phyloP scores from a whole-genome alignment of 1,139 yeast genomes.

The Sugiyamaella neomexicana region DNA sequence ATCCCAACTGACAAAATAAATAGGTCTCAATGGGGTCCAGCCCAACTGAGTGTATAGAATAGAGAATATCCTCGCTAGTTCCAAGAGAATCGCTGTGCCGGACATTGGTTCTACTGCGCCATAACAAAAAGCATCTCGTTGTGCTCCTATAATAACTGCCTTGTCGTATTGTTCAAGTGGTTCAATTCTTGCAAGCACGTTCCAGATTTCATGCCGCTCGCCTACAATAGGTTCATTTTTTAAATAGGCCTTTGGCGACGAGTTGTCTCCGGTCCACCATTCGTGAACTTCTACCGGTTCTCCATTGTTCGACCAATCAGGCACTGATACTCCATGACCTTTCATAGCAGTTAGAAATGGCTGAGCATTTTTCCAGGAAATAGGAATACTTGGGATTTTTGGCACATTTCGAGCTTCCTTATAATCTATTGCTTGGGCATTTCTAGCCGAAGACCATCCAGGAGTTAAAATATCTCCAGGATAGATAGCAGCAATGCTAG shows the following conservation, averaged over 20 bases:
- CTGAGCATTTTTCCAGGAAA: constrained; percentile 69
- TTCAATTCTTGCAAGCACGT: constrained; percentile 70
- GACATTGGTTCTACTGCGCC: constrained; percentile 76
- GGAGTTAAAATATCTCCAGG: constrained; percentile 84
- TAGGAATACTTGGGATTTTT: constrained; percentile 71
- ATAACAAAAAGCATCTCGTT: constrained; percentile 73
- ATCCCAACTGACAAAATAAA: constrained; percentile 84
- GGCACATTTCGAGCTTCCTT: constrained; percentile 58
- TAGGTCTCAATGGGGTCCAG: constrained; percentile 84
- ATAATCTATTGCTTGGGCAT: constrained; percentile 42
- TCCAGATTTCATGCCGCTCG: constrained; percentile 72
- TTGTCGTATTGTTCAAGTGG: constrained; percentile 80
- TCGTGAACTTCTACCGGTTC: constrained; percentile 34
- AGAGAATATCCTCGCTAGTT: constrained; percentile 70
- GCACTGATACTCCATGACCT: constrained; percentile 49
- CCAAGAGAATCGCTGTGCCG: constrained; percentile 73
- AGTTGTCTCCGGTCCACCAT: constrained; percentile 49
- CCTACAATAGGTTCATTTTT: constrained; percentile 52
- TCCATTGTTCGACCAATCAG: constrained; percentile 40
- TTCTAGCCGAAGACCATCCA: constrained; percentile 59
- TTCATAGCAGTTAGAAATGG: constrained; percentile 50
- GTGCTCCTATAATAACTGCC: constrained; percentile 79
- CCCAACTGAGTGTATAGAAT: constrained; percentile 60
- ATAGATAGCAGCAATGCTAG: constrained; percentile 62
- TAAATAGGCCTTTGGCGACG: constrained; percentile 42